Evolutionary conservation across 176 grass and related monocot genomes (phyloP).

Genomic region (Carex parvula): DNA sequence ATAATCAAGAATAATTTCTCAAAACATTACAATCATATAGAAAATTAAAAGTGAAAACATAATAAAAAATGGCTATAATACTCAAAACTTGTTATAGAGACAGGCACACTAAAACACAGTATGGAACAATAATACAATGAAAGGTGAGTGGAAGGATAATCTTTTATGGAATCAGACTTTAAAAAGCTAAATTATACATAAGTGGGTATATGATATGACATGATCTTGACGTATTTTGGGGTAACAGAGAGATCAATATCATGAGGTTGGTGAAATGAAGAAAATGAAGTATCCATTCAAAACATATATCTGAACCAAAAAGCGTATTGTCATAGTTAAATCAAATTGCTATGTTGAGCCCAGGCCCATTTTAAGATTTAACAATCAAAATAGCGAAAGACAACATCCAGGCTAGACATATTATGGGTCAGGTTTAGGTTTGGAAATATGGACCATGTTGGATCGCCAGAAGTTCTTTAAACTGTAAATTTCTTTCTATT

Average conservation of each 20-base stretch:
- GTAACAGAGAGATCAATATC: constrained; percentile 1
- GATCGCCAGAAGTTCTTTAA: neutral
- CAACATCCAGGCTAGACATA: neutral
- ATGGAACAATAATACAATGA: neutral
- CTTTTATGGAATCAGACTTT: neutral
- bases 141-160: neutral
- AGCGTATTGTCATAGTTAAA: neutral
- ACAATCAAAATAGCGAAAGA: neutral
- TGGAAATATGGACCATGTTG: neutral
- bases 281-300: neutral
- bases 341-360: neutral
- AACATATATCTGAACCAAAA: neutral
- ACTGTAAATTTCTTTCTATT: neutral
- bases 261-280: constrained; percentile 15
- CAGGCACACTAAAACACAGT: neutral
- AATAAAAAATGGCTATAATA: neutral
- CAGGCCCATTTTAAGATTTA: neutral
- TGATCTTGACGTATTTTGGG: neutral
- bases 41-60: neutral
- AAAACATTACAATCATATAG: neutral
- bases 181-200: neutral
- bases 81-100: neutral
- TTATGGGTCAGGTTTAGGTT: neutral
- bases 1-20: neutral
- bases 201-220: constrained; percentile 15